These are phyloP conservation scores for Kodamaea sp. DNA, from an alignment of 1,139 yeast genomes.

Conservation along the genomic window DNA sequence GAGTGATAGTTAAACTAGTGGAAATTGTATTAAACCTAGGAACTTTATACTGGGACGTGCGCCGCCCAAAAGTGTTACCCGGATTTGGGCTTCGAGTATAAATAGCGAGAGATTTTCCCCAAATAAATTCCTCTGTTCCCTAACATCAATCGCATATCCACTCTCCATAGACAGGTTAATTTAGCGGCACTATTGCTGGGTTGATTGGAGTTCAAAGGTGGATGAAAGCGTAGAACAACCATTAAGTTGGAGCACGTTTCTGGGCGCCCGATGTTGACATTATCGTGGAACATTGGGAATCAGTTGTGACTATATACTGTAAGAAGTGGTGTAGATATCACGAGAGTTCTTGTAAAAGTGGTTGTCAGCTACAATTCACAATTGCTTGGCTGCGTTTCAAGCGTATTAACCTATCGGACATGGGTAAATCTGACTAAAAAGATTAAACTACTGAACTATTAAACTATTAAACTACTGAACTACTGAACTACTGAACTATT, in stretches of 20 bases:
- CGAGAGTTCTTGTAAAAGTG: no score
- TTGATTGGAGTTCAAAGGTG: conserved; percentile 24
- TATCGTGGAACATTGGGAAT: conserved; percentile 53
- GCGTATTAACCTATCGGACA: no score
- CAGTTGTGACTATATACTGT: conserved; percentile 51
- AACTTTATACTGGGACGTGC: conserved; percentile 1
- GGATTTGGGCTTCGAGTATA: conserved; percentile 3
- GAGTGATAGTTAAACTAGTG: no score
- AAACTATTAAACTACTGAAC: no score
- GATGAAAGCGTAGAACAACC: conserved; percentile 44
- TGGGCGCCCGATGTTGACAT: conserved; percentile 60
- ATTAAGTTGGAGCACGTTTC: conserved; percentile 49
- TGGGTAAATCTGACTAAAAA: no score
- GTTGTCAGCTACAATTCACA: no score
- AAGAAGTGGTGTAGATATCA: no score
- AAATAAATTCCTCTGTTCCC: conserved; percentile 11
- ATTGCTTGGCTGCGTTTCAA: no score
- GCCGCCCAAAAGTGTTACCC: conserved; percentile 7
- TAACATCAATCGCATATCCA: conserved; percentile 52
- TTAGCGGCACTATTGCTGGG: conserved; percentile 16
- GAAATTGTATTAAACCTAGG: no score
- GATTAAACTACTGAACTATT: no score
- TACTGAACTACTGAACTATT: no score
- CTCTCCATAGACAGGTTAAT: conserved; percentile 32
- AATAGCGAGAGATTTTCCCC: conserved; percentile 1